Conservation (phyloP, 768 basidiomycete species). For the Trametes cingulata region DNA sequence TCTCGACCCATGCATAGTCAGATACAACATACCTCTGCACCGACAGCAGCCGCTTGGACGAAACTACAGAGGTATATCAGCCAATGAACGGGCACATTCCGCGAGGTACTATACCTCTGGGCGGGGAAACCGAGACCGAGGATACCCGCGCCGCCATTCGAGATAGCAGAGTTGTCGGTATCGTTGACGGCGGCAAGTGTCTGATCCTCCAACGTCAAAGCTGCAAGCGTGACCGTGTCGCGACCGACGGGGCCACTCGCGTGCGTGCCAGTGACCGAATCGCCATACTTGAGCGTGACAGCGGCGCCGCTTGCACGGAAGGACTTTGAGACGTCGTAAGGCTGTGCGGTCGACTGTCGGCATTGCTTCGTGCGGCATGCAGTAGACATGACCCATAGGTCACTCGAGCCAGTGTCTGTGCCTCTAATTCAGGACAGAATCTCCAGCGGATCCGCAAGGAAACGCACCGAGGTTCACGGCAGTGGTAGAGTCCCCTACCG, state of each 20-base stretch:
- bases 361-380: constrained; percentile 46
- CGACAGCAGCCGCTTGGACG: constrained; percentile 29
- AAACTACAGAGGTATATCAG: constrained; percentile 14
- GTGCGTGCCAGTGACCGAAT: constrained; percentile 68
- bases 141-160: constrained; percentile 64
- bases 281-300: constrained; percentile 62
- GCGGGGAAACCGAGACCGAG: constrained; percentile 75
- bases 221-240: constrained; percentile 58
- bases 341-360: constrained; percentile 37
- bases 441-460: background rate
- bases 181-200: constrained; percentile 67
- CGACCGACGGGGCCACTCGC: constrained; percentile 66
- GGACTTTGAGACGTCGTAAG: constrained; percentile 46
- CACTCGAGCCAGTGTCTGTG: constrained; percentile 76
- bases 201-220: constrained; percentile 50
- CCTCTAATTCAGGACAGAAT: background rate
- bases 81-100: no score
- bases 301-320: constrained; percentile 51
- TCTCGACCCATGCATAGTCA: background rate
- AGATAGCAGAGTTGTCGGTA: constrained; percentile 68
- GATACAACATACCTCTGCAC: constrained; percentile 18
- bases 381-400: constrained; percentile 72
- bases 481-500: constrained; percentile 51
- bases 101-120: constrained; percentile 58
- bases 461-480: constrained; percentile 64